Conservation (phyloP, 441 rosid genomes). For the Aleurites moluccanus region DNA sequence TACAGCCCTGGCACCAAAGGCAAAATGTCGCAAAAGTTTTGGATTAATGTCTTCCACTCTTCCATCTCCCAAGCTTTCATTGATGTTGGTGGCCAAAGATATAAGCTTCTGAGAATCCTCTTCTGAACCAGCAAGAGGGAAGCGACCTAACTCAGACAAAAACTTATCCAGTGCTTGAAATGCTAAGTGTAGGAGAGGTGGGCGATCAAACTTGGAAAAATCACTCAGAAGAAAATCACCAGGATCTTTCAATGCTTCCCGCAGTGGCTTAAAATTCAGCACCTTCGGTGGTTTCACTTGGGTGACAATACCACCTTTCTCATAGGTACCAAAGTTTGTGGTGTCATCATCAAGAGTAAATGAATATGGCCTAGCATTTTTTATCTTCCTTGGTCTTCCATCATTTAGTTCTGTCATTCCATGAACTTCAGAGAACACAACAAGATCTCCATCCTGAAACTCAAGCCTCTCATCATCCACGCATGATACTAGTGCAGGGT, state of each 20-base stretch:
- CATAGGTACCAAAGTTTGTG: conserved; percentile 55
- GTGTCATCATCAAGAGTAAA: conserved; percentile 88
- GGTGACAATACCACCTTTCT: conserved; percentile 88
- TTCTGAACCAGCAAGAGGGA: conserved; percentile 86
- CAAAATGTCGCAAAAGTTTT: conserved; percentile 69
- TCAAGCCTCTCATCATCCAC: conserved; percentile 95
- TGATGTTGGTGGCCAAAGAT: conserved; percentile 49
- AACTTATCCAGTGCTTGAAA: conserved; percentile 91
- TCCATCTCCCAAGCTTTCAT: conserved; percentile 63
- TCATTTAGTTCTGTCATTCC: conserved; percentile 93
- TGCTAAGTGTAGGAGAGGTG: conserved; percentile 81
- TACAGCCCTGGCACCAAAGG: conserved; percentile 90
- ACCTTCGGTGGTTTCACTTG: conserved; percentile 83
- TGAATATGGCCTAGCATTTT: conserved; percentile 71
- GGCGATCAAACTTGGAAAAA: conserved; percentile 85
- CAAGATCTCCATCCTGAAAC: conserved; percentile 91
- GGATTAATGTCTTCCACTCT: conserved; percentile 68
- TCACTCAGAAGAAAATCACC: conserved; percentile 90
- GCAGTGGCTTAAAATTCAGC: conserved; percentile 70
- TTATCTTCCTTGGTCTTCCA: conserved; percentile 84
- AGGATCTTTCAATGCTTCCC: conserved; percentile 76
- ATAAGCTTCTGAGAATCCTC: conserved; percentile 81
- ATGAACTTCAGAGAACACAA: conserved; percentile 85
- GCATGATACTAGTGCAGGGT: conserved; percentile 74
- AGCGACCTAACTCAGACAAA: conserved; percentile 52